phyloP scores from a whole-genome alignment of 495 filamentous ascomycete species.

The Aspergillus diversus region DNA sequence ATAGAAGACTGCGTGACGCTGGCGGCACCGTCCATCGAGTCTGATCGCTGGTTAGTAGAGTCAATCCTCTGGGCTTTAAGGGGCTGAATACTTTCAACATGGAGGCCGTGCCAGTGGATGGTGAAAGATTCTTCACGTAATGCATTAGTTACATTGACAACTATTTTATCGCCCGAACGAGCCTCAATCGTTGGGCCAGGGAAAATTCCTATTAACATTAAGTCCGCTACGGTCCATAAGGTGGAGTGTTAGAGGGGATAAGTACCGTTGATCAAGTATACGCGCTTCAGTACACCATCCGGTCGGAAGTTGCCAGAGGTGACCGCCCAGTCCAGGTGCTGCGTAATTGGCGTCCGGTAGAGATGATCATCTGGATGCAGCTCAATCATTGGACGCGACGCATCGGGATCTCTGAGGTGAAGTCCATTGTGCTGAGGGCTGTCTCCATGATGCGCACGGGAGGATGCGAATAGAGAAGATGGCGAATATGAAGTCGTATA shows the following conservation, averaged over 20 bases:
- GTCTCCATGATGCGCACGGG: not conserved
- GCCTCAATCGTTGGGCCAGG: conserved; percentile 46
- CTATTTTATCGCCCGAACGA: conserved; percentile 64
- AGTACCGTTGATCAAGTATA: conserved; percentile 45
- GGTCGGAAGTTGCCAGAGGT: conserved; percentile 37
- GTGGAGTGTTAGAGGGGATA: not conserved
- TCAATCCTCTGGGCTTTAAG: not conserved
- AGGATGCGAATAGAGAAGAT: not conserved
- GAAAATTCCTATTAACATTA: conserved; percentile 33
- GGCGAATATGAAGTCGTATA: not conserved
- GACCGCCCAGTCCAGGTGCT: conserved; percentile 40
- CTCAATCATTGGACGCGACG: conserved; percentile 31
- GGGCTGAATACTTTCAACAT: conserved; percentile 58
- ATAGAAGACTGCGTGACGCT: conserved; percentile 71
- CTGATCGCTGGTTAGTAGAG: conserved; percentile 24
- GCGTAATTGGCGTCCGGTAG: conserved; percentile 35
- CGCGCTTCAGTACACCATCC: conserved; percentile 46
- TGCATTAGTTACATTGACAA: conserved; percentile 71
- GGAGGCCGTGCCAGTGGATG: conserved; percentile 82
- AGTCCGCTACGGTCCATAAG: not conserved
- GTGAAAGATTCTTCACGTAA: conserved; percentile 68
- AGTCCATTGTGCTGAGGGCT: not conserved
- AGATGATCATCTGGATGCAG: conserved; percentile 47
- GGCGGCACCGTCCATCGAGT: conserved; percentile 72
- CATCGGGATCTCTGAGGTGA: not conserved